Conservation (phyloP, 2,329 filamentous ascomycete genomes). For the Trichoderma oligosporum region DNA sequence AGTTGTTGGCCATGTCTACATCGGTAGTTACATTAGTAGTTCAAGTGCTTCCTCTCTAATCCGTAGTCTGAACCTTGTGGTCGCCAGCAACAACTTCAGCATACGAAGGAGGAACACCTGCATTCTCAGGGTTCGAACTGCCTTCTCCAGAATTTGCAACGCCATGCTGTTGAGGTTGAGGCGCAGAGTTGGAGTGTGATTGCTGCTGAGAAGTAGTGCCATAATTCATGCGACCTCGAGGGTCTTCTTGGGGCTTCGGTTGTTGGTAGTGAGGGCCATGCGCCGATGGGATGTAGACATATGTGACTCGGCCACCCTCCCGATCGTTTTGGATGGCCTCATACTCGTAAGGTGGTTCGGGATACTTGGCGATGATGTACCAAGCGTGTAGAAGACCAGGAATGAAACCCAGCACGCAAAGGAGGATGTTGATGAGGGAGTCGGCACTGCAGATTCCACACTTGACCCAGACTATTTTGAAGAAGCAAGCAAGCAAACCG, state of each 20-base stretch:
- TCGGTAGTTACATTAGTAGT: background rate
- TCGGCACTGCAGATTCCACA: constrained; percentile 88
- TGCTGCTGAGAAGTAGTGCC: constrained; percentile 34
- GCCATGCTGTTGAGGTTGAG: constrained; percentile 30
- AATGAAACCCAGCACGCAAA: constrained; percentile 73
- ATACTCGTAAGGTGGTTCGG: constrained; percentile 70
- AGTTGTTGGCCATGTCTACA: too few species aligned
- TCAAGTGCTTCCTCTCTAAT: constrained; percentile 23
- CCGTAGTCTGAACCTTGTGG: constrained; percentile 72
- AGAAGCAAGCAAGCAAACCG: constrained; percentile 22
- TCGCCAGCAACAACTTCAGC: constrained; percentile 86
- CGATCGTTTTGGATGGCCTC: constrained; percentile 49
- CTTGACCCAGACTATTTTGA: constrained; percentile 82
- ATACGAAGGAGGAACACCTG: constrained; percentile 71
- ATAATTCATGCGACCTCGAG: constrained; percentile 41
- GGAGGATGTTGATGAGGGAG: constrained; percentile 90
- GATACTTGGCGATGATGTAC: constrained; percentile 94
- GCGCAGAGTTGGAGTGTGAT: background rate
- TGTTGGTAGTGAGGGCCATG: constrained; percentile 37
- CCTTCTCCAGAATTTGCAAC: constrained; percentile 40
- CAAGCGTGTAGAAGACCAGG: constrained; percentile 91
- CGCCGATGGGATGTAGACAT: constrained; percentile 67
- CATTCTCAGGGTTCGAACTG: constrained; percentile 33
- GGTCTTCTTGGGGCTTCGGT: constrained; percentile 22
- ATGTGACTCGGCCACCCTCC: constrained; percentile 62